Conservation (phyloP, 2,329 filamentous ascomycete genomes). For the Phialophora tarda region DNA sequence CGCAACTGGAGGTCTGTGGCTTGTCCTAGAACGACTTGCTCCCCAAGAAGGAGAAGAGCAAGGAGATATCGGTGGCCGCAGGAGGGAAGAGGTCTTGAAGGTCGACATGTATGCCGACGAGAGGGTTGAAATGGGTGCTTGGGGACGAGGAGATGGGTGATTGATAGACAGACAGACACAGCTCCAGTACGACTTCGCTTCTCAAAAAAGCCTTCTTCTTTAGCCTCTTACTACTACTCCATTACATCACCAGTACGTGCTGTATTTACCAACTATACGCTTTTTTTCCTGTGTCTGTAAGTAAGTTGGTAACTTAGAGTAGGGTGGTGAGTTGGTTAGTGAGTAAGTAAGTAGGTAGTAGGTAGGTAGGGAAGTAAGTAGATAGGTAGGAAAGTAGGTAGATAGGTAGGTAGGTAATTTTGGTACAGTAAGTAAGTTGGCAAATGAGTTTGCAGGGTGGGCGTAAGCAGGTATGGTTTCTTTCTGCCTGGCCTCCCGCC, state of each 20-base stretch:
- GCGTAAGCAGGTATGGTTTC: too few species aligned
- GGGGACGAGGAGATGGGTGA: conserved; percentile 34
- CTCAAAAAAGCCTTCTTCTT: neutral
- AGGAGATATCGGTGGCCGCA: neutral
- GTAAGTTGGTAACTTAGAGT: too few species aligned
- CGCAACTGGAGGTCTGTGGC: conserved; percentile 67
- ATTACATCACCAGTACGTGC: neutral
- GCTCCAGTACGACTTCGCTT: neutral
- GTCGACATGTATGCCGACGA: conserved; percentile 54
- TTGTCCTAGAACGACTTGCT: conserved; percentile 78
- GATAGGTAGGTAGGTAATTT: too few species aligned
- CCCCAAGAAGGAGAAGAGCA: conserved; percentile 46
- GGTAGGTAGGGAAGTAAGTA: too few species aligned
- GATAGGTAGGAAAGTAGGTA: too few species aligned
- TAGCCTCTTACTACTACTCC: neutral
- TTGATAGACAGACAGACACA: neutral
- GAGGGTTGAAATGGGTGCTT: conserved; percentile 48
- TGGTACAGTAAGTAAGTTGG: too few species aligned
- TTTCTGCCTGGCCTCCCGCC: too few species aligned
- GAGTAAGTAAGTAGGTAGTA: too few species aligned
- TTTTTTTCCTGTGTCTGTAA: too few species aligned
- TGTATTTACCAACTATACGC: too few species aligned
- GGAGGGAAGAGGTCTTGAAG: conserved; percentile 44
- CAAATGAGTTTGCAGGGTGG: too few species aligned
- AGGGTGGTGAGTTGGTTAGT: too few species aligned